A percentile compares a stretch with the other conserved stretches of the same genome.
phyloP scores from a whole-genome alignment of 116 monocot genomes.

The Phalaenopsis hybrid region DNA sequence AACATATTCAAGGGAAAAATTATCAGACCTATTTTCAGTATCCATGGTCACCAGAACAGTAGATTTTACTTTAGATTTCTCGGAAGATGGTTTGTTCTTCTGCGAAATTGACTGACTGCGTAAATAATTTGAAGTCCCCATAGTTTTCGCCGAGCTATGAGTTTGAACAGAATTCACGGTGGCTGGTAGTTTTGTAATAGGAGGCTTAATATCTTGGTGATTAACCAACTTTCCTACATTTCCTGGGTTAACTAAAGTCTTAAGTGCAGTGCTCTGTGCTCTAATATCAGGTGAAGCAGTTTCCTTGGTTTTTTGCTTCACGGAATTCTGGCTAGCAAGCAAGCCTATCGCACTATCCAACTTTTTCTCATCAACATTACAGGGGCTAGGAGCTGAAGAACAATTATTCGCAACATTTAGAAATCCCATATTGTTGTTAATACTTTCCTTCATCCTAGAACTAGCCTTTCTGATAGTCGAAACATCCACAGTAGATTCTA shows the following conservation, averaged over 20 bases:
- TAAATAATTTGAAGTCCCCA: background rate
- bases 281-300: constrained; percentile 17
- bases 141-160: background rate
- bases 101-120: constrained; percentile 5
- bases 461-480: constrained; percentile 6
- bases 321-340: constrained; percentile 14
- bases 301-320: constrained; percentile 16
- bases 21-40: constrained; percentile 31
- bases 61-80: constrained; percentile 27
- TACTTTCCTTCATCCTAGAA: constrained; percentile 18
- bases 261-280: constrained; percentile 14
- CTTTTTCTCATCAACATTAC: constrained; percentile 24
- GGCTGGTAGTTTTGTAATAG: constrained; percentile 10
- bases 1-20: constrained; percentile 27
- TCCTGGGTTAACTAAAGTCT: constrained; percentile 10
- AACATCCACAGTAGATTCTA: background rate
- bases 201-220: constrained; percentile 18
- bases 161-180: background rate
- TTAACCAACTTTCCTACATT: constrained; percentile 17
- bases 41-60: constrained; percentile 7
- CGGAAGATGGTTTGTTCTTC: constrained; percentile 25
- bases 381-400: constrained; percentile 17
- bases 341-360: constrained; percentile 9
- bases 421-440: constrained; percentile 6
- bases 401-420: constrained; percentile 2